Base-by-base conservation (phyloP, 768 basidiomycete genomes). In the Mycena haematopus region DNA sequence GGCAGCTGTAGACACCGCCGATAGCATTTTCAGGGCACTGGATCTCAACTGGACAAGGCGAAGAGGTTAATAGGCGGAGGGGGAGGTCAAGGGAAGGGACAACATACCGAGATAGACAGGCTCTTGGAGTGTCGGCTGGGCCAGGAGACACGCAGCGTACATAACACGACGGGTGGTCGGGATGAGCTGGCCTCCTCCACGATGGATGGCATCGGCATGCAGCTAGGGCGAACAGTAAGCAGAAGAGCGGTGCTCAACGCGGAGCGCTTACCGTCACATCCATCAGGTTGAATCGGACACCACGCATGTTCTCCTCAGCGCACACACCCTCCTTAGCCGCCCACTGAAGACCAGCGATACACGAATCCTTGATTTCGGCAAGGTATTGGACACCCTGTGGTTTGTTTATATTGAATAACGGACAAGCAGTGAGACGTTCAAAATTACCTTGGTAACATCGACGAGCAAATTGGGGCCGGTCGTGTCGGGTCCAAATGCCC, bases 301-400 rank as follows among this genome's bases (percentile, higher is more conserved):
- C 96, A 82, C 97, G 95, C 96, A 99, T 96, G 78, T 91, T 93
- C 86, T 99, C 97, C 75, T 99, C 97, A 57, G 89, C 89, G 72
- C 91, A 88, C 69, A 93, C 96, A 85, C 95, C 95, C 79, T 99
- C 96, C 85, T 97, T 99, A 60, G 95, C 93, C 46, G 97, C 97
- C 97, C 96, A 99, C 80, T 99, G 97, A 89, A 99, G 95, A 52
- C 95, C 96, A 70, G 97, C 96, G 75, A 99, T 86, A 77, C 95
- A 97, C 69, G 97, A 99, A 78, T 99, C 97, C 85, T 99, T 99
- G 85, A 99, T 99, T 86, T 99, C 97, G 75, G 94, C 96, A 65
- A 99, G 82, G 82, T 97, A 99, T 75, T 99, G 97, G 61, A 97
- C 95, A 83, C 95, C 97, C 87, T 42, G 19, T 19, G 17, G 3